phyloP scores from a whole-genome alignment of 306 rosid species.

The Cicer pinnatifidum region DNA sequence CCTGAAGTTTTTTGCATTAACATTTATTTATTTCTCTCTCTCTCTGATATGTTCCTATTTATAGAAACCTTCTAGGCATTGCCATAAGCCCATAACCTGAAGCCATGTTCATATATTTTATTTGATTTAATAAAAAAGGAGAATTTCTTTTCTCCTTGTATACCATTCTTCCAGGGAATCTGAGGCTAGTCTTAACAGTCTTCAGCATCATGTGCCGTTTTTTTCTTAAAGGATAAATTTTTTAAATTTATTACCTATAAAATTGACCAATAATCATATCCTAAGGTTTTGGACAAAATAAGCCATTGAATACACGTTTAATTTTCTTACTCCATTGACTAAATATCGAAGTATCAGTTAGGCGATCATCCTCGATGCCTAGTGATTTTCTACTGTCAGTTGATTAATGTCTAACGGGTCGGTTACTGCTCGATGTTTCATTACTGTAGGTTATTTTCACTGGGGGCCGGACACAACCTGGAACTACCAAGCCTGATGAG shows the following conservation, averaged over 20 bases:
- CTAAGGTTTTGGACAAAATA: slow-evolving; percentile 11
- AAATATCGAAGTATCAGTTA: not conserved
- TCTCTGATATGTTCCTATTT: not conserved
- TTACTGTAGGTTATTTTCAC: slow-evolving; percentile 83
- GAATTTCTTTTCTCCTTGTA: not conserved
- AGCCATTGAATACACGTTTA: not conserved
- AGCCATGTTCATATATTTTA: not conserved
- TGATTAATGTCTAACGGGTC: slow-evolving; percentile 1
- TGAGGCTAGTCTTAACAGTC: slow-evolving; percentile 4
- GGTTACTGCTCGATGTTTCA: slow-evolving; percentile 10
- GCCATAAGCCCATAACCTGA: not conserved
- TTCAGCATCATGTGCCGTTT: slow-evolving; percentile 4
- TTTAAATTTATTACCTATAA: not conserved
- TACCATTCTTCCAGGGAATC: not conserved
- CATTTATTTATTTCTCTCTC: not conserved
- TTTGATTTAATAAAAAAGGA: too few relatives aligned
- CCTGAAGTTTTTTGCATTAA: not conserved
- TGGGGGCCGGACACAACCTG: slow-evolving; percentile 99
- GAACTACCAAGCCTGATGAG: slow-evolving; percentile 99
- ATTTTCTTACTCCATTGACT: slow-evolving; percentile 24
- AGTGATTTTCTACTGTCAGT: slow-evolving; percentile 1
- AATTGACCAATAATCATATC: not conserved
- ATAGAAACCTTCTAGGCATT: not conserved
- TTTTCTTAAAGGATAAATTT: not conserved
- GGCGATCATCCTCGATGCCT: not conserved